A percentile compares a stretch with the other conserved stretches of the same genome.
Conservation (phyloP, 768 basidiomycete species). For the Rhizopogon rudus region DNA sequence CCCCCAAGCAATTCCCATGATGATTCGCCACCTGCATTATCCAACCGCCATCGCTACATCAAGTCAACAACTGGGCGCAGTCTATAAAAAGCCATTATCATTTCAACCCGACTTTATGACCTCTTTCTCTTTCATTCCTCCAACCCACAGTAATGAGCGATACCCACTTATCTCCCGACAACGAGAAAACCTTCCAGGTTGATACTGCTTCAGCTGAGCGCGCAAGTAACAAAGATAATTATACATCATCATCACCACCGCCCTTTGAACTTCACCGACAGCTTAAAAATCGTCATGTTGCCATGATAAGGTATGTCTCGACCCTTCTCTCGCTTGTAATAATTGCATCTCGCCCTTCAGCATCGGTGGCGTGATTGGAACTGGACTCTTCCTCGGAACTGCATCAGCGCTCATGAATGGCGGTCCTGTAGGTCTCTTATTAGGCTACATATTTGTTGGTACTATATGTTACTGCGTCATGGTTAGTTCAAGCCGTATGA, state of each 20-base stretch:
- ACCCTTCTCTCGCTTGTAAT: background rate
- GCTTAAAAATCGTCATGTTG: conserved; percentile 29
- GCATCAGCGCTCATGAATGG: conserved; percentile 32
- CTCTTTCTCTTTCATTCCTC: background rate
- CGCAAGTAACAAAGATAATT: background rate
- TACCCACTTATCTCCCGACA: background rate
- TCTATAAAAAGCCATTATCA: conserved; percentile 28
- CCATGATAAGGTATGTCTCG: conserved; percentile 27
- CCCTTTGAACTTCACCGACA: conserved; percentile 16
- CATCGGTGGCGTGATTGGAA: conserved; percentile 38
- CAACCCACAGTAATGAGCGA: background rate
- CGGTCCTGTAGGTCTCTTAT: conserved; percentile 43
- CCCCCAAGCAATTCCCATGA: background rate
- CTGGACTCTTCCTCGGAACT: conserved; percentile 31
- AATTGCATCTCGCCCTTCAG: background rate
- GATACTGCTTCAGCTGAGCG: background rate
- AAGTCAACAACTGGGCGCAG: conserved; percentile 11
- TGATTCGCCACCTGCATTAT: background rate
- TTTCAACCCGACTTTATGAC: no score
- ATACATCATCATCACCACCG: background rate
- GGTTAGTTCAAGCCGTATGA: conserved; percentile 23
- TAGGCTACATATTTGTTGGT: conserved; percentile 35
- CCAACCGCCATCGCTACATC: background rate
- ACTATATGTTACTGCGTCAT: conserved; percentile 34
- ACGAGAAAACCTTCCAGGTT: background rate